These are phyloP conservation scores for Alliaria petiolata DNA, from an alignment of 345 rosid species.

Conservation along the genomic window DNA sequence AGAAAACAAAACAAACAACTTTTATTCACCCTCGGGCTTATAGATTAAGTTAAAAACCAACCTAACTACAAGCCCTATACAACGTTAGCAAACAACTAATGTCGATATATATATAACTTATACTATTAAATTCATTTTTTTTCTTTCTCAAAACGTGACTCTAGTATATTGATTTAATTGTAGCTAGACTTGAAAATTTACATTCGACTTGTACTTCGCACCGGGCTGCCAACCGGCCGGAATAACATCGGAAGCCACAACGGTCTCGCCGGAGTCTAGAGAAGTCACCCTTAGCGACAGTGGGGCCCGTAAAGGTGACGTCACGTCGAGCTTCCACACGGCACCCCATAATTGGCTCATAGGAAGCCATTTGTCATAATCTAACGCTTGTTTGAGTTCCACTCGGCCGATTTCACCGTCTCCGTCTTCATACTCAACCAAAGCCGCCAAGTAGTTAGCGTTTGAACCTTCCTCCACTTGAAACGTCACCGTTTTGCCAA, in stretches of 20 bases:
- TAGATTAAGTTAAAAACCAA: neutral
- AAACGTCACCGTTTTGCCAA: conserved; percentile 38
- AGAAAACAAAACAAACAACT: neutral
- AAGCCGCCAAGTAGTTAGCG: conserved; percentile 47
- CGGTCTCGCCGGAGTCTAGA: conserved; percentile 22
- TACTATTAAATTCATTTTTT: too few relatives aligned
- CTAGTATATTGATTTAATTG: neutral
- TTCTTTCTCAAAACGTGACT: neutral
- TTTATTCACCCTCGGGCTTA: neutral
- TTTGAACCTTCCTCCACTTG: conserved; percentile 52
- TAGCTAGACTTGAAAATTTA: conserved; percentile 37
- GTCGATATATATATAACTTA: neutral
- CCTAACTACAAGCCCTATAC: neutral
- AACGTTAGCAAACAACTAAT: neutral
- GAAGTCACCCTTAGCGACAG: conserved; percentile 53
- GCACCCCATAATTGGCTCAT: conserved; percentile 64
- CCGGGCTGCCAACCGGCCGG: conserved; percentile 61
- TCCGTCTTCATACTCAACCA: conserved; percentile 44
- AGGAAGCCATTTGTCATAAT: conserved; percentile 45
- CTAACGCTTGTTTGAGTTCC: conserved; percentile 42
- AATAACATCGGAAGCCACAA: conserved; percentile 44
- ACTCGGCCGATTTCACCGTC: conserved; percentile 47
- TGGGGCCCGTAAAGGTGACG: conserved; percentile 46
- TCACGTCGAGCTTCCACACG: conserved; percentile 47
- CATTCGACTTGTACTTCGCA: conserved; percentile 41